phyloP scores from a whole-genome alignment of 2,329 filamentous ascomycete species.

The Endocalyx cinctus region DNA sequence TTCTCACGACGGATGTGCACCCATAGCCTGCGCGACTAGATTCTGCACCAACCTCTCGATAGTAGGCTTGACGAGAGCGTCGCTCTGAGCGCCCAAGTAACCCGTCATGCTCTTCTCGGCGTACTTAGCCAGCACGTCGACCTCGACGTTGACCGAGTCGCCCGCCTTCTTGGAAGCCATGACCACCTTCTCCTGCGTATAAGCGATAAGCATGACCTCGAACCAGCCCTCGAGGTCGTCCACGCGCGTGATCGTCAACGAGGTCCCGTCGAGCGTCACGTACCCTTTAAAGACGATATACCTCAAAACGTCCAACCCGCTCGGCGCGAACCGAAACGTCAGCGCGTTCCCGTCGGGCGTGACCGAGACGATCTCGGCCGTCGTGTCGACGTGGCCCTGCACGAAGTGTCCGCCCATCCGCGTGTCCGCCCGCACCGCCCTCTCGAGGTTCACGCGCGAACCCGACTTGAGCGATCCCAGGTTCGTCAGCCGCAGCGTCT shows the following conservation, averaged over 20 bases:
- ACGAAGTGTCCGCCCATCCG: slow-evolving; percentile 99
- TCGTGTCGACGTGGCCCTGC: slow-evolving; percentile 93
- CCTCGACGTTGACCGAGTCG: slow-evolving; percentile 85
- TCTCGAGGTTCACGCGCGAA: slow-evolving; percentile 84
- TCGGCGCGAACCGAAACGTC: slow-evolving; percentile 77
- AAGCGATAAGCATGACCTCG: slow-evolving; percentile 97
- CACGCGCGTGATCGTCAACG: slow-evolving; percentile 85
- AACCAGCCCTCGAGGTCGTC: slow-evolving; percentile 75
- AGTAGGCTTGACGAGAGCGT: slow-evolving; percentile 48
- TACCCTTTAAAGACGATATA: slow-evolving; percentile 98
- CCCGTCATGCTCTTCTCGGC: slow-evolving; percentile 84
- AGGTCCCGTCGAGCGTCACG: slow-evolving; percentile 89
- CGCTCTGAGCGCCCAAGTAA: slow-evolving; percentile 60
- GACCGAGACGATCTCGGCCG: slow-evolving; percentile 68
- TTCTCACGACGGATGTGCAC: slow-evolving; percentile 14
- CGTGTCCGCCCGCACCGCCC: slow-evolving; percentile 83
- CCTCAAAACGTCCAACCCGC: slow-evolving; percentile 62
- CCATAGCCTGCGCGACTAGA: slow-evolving; percentile 67
- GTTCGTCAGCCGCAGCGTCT: slow-evolving; percentile 93
- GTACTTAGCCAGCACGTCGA: slow-evolving; percentile 83
- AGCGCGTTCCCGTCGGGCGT: slow-evolving; percentile 84
- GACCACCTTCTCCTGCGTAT: slow-evolving; percentile 90
- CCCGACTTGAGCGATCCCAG: slow-evolving; percentile 67
- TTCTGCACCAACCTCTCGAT: slow-evolving; percentile 69
- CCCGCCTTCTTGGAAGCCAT: slow-evolving; percentile 73